These are phyloP conservation scores for Amaranthus palmeri DNA, from an alignment of 148 eudicot genomes.

Conservation along the genomic window DNA sequence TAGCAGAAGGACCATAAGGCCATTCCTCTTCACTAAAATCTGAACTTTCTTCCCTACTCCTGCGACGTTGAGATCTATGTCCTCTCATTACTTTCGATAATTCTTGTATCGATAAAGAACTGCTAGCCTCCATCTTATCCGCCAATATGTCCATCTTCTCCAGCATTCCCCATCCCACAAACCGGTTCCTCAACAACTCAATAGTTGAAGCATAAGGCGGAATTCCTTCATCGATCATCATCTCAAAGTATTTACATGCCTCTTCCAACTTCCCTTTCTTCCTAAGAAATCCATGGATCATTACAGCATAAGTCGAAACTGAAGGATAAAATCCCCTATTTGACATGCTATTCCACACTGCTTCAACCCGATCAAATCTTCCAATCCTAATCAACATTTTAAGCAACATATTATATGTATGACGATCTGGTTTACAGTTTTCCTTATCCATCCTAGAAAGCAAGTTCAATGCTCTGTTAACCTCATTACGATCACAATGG, in stretches of 20 bases:
- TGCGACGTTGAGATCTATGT: conserved; percentile 32
- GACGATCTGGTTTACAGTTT: conserved; percentile 48
- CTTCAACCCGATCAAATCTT: conserved; percentile 55
- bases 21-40: conserved; percentile 57
- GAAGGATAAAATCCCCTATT: conserved; percentile 51
- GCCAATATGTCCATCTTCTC: conserved; percentile 45
- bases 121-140: conserved; percentile 74
- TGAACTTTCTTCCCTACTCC: conserved; percentile 30
- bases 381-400: conserved; percentile 67
- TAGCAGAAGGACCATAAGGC: conserved; percentile 25
- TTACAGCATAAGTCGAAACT: conserved; percentile 68
- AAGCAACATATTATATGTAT: conserved; percentile 74
- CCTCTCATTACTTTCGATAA: conserved; percentile 56
- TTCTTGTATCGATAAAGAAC: conserved; percentile 53
- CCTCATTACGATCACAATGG: conserved; percentile 68
- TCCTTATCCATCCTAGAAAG: conserved; percentile 56
- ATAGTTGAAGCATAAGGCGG: conserved; percentile 67
- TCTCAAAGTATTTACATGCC: conserved; percentile 68
- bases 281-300: conserved; percentile 74
- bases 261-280: conserved; percentile 72
- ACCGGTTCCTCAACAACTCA: conserved; percentile 57
- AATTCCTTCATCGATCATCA: conserved; percentile 84
- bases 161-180: conserved; percentile 48
- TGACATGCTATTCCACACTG: conserved; percentile 64
- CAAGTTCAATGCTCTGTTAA: conserved; percentile 48